A percentile compares a stretch with the other conserved stretches of the same genome.
phyloP scores from a whole-genome alignment of 805 yeast species.

The Candida ipomoeae region DNA sequence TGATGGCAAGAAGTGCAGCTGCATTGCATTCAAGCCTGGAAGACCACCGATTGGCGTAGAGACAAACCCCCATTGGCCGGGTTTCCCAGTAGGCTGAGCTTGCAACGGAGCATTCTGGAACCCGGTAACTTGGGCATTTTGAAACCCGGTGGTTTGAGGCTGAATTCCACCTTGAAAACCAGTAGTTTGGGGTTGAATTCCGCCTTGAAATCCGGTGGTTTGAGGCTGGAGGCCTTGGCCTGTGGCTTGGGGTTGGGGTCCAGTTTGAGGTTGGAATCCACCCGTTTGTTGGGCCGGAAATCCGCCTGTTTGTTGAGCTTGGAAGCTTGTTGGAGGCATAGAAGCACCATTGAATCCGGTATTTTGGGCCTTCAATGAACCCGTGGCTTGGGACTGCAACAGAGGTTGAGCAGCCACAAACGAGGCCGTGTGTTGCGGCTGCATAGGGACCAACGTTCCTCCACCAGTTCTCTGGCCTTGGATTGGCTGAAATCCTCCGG shows the following conservation, averaged over 20 bases:
- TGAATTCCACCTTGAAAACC: constrained; percentile 35
- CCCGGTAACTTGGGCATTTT: not conserved
- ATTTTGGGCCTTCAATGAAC: constrained; percentile 25
- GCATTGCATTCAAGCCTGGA: constrained; percentile 66
- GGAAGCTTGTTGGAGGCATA: constrained; percentile 14
- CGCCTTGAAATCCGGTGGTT: constrained; percentile 22
- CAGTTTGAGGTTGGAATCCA: constrained; percentile 16
- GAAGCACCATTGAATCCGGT: constrained; percentile 16
- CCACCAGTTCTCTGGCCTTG: constrained; percentile 44
- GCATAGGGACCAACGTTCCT: constrained; percentile 43
- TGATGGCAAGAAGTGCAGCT: constrained; percentile 61
- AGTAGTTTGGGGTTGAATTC: constrained; percentile 48
- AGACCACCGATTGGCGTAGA: constrained; percentile 65
- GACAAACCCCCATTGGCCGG: constrained; percentile 80
- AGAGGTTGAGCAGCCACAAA: constrained; percentile 29
- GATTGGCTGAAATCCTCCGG: constrained; percentile 2
- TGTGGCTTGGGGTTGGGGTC: constrained; percentile 21
- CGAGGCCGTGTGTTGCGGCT: constrained; percentile 69
- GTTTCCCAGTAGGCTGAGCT: constrained; percentile 59
- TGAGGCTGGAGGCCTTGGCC: constrained; percentile 15
- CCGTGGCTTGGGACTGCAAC: constrained; percentile 33
- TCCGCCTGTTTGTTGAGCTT: constrained; percentile 20
- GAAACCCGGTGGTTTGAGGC: constrained; percentile 7
- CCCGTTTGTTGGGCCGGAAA: constrained; percentile 17
- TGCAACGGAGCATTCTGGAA: constrained; percentile 24